Conservation (phyloP, 352 stramenopile genomes). For the Globisporangium irregulare region DNA sequence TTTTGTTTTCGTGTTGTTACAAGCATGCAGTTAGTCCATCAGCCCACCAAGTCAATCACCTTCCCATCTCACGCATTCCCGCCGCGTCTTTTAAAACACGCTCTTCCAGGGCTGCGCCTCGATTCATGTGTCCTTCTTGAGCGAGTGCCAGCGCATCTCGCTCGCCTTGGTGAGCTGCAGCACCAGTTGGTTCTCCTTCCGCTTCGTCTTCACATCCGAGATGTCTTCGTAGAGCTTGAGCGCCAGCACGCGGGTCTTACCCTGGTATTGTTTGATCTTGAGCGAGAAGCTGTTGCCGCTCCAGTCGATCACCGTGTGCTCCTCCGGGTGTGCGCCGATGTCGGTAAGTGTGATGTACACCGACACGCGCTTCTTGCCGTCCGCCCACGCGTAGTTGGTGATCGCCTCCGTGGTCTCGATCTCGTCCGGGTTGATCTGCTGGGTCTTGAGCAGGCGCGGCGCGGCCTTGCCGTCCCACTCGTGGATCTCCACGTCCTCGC, state of each 20-base stretch:
- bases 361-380: conserved; percentile 77
- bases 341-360: conserved; percentile 70
- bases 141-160: conserved; percentile 73
- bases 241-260: conserved; percentile 66
- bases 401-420: conserved; percentile 51
- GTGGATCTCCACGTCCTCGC: conserved; percentile 73
- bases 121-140: conserved; percentile 74
- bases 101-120: neutral
- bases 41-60: neutral
- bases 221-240: conserved; percentile 84
- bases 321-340: conserved; percentile 61
- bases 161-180: conserved; percentile 75
- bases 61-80: neutral
- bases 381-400: conserved; percentile 78
- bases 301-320: conserved; percentile 71
- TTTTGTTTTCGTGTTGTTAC: conserved; percentile 2
- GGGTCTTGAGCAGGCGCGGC: conserved; percentile 70
- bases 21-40: neutral
- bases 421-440: conserved; percentile 28
- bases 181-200: conserved; percentile 80
- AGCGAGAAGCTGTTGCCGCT: conserved; percentile 50
- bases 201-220: conserved; percentile 71
- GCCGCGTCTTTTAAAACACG: neutral
- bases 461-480: conserved; percentile 80
- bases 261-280: conserved; percentile 58